Evolutionary conservation across 352 stramenopile species (phyloP), one percentile per base, ranked within the genome.

Genomic region (Hyaloperonospora arabidopsidis): DNA sequence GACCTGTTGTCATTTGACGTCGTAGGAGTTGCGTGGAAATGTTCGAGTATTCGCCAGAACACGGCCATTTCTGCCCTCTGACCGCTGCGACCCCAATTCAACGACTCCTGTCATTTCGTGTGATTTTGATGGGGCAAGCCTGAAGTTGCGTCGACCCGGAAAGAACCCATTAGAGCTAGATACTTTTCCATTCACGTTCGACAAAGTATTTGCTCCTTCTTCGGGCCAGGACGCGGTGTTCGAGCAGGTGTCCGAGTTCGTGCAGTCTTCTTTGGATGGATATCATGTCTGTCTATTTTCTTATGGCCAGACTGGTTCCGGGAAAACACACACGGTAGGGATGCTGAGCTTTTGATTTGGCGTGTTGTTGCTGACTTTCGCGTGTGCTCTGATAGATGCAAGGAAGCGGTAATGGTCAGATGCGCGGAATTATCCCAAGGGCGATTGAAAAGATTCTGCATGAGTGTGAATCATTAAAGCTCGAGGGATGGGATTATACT

Each of bases 211-310:
- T 55, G 65, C 86, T 15, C 91, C 92, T 12, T 93, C 83, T 11
- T 77, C 81, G 14, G 89, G 79, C 5, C 97, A 99, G 73, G 93
- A 97, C 49, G 63, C 84, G 23, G 86, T 99, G 1, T 99, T 99
- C 70, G 78, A 95, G 44, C 93, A 98, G 73, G 96, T 99, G 0
- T 94, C 84, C 1, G 89, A 97, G 66, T 98, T 98, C 63, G 95
- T 99, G 5, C 96, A 99, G 67, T 97, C 84, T 45, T 95, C 96
- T 12, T 75, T 99, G 5, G 95, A 98, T 62, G 95, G 95, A 1
- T 98, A 98, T 60, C 89, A 98, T 51, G 95, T 98, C 19, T 98
- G 94, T 35, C 63, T 98, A 12, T 97, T 98, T 65, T 95, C 84
- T 1, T 98, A 98, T 66, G 96, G 96, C 5, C 92, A 97, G 61